Evolutionary conservation across 2,329 filamentous ascomycete genomes (phyloP), one percentile per base, ranked within the genome.

Genomic region (Incumbomyces delicatus): DNA sequence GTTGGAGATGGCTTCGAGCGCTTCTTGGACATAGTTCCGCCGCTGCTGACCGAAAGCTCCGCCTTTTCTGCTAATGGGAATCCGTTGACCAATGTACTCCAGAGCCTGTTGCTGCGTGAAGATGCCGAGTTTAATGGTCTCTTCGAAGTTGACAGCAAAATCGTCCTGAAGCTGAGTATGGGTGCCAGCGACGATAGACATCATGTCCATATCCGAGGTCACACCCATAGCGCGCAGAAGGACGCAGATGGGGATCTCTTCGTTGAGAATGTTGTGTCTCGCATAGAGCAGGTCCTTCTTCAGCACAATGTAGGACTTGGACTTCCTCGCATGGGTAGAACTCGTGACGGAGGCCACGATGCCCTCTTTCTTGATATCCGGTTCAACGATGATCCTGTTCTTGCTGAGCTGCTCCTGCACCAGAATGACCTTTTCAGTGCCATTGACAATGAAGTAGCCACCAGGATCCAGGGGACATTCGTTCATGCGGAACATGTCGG

Each of bases 391-490:
- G 60, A 98, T 86, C 71, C 92, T 81, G 67, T 98, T 98, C 76
- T 98, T 98, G 76, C 92, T 98, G 62, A 98, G 72, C 68, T 98
- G 92, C 63, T 98, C 94, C 66, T 98, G 92, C 12, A 98, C 94
- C 36, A 98, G 72, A 61, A 98, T 98, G 57, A 98, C 92, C 71
- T 98, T 98, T 65, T 98, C 92, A 16, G 94, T 95, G 39, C 92
- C 92, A 58, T 90, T 87, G 55, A 96, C 88, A 60, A 98, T 92
- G 60, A 98, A 98, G 65, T 98, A 98, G 44, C 92, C 92, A 53
- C 92, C 92, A 1, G 94, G 92, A 61, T 98, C 92, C 34, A 98
- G 73, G 12, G 92, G 87, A 60, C 92, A 98, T 68, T 98, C 92
- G 60, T 94, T 92, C 74, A 96, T 83, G 41, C 82, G 70, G 50